These are phyloP conservation scores for Tricholoma bakamatsutake DNA, from an alignment of 768 basidiomycete genomes.

Conservation along the genomic window DNA sequence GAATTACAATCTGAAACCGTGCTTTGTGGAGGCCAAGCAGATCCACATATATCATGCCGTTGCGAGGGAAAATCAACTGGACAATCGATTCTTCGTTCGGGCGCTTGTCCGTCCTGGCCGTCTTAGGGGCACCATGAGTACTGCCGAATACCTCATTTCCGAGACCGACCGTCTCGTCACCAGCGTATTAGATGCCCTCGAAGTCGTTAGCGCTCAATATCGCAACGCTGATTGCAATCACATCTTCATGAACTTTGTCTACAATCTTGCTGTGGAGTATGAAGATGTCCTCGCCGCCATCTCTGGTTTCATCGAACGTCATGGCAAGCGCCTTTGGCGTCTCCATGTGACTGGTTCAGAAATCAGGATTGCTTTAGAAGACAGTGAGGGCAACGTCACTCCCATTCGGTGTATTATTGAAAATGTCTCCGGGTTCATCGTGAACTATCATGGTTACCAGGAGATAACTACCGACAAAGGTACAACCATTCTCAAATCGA, in stretches of 20 bases:
- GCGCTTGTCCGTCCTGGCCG: constrained; percentile 95
- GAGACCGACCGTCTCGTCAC: constrained; percentile 97
- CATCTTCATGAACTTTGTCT: constrained; percentile 98
- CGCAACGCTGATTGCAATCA: constrained; percentile 97
- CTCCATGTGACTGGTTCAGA: constrained; percentile 97
- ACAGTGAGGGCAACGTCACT: constrained; percentile 89
- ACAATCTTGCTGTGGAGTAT: constrained; percentile 91
- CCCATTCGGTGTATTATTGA: constrained; percentile 98
- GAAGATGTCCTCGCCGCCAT: constrained; percentile 96
- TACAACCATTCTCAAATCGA: constrained; percentile 92
- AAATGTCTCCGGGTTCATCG: constrained; percentile 98
- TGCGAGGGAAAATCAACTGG: constrained; percentile 94
- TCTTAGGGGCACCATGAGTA: constrained; percentile 86
- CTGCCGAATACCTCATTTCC: constrained; percentile 96
- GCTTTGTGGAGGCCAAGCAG: constrained; percentile 94
- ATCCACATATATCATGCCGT: constrained; percentile 97
- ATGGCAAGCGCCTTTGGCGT: constrained; percentile 97
- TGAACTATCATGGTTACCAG: constrained; percentile 97
- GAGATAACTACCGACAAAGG: constrained; percentile 97
- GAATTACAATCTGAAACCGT: constrained; percentile 94
- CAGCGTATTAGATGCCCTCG: constrained; percentile 88
- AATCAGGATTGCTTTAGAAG: constrained; percentile 92
- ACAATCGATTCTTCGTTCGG: constrained; percentile 96
- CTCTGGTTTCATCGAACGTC: constrained; percentile 98
- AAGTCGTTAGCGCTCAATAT: constrained; percentile 86